phyloP scores from a whole-genome alignment of 345 rosid species.

The Corchorus capsularis region DNA sequence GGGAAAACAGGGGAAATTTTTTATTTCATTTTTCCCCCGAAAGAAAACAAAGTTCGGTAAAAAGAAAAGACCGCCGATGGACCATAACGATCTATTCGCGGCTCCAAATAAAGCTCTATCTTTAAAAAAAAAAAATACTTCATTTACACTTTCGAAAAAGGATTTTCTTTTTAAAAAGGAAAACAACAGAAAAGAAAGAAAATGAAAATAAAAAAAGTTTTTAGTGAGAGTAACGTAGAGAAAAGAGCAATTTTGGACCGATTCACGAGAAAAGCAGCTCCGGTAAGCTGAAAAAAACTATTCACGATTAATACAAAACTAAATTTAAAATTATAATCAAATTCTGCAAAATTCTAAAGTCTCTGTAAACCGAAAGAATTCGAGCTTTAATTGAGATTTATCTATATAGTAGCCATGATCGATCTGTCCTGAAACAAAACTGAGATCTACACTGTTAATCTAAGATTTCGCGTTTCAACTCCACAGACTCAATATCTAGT shows the following conservation, averaged over 20 bases:
- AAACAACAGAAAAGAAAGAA: not conserved
- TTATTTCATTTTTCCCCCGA: not conserved
- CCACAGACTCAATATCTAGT: not conserved
- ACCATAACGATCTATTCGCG: not conserved
- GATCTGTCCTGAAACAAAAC: no score
- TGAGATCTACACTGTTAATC: not conserved
- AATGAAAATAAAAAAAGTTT: not conserved
- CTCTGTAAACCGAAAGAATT: not conserved
- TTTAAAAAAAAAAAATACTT: not conserved
- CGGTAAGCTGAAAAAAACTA: not conserved
- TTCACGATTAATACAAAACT: not conserved
- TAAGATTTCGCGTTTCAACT: not conserved
- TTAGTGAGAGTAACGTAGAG: not conserved
- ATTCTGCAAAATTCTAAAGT: not conserved
- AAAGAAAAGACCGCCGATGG: not conserved
- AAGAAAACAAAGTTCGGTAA: not conserved
- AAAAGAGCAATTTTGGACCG: constrained; percentile 11
- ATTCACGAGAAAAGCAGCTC: not conserved
- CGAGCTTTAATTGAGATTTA: not conserved
- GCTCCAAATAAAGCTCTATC: not conserved
- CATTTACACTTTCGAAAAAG: not conserved
- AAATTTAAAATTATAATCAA: not conserved
- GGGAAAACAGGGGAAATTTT: not conserved
- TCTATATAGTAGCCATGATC: not conserved
- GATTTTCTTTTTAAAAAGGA: not conserved